phyloP scores from a whole-genome alignment of 2,329 filamentous ascomycete species.

The Grosmannia penicillata region DNA sequence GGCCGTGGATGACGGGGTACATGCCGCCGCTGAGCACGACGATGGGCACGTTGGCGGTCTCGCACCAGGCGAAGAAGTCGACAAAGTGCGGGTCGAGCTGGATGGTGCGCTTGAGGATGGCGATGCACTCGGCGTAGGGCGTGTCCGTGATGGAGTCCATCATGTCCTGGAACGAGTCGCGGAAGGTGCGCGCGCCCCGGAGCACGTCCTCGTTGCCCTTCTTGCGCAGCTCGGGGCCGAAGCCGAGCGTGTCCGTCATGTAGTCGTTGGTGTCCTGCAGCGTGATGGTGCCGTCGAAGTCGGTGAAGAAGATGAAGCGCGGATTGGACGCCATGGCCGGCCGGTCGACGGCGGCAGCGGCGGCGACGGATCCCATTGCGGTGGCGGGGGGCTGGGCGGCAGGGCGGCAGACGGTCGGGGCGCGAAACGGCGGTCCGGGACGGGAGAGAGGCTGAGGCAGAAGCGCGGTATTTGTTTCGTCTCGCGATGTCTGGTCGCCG shows the following conservation, averaged over 20 bases:
- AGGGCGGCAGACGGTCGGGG: too few species aligned
- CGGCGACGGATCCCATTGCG: neutral
- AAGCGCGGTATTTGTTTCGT: too few species aligned
- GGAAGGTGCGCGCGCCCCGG: slow-evolving; percentile 54
- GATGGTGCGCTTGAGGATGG: slow-evolving; percentile 67
- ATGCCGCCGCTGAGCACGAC: slow-evolving; percentile 89
- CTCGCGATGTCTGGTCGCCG: too few species aligned
- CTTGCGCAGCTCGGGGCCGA: slow-evolving; percentile 55
- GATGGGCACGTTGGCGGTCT: slow-evolving; percentile 71
- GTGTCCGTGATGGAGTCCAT: slow-evolving; percentile 63
- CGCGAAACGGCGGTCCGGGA: too few species aligned
- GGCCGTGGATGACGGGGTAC: slow-evolving; percentile 75
- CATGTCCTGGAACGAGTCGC: slow-evolving; percentile 83
- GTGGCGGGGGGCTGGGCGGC: too few species aligned
- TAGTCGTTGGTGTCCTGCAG: slow-evolving; percentile 50
- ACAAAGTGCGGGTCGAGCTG: slow-evolving; percentile 78
- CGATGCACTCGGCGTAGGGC: slow-evolving; percentile 71
- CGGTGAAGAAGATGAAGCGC: slow-evolving; percentile 94
- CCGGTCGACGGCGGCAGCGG: slow-evolving; percentile 19
- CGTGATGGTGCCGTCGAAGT: slow-evolving; percentile 96
- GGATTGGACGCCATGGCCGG: slow-evolving; percentile 54
- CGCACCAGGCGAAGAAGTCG: slow-evolving; percentile 74
- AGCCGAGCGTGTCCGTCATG: slow-evolving; percentile 86
- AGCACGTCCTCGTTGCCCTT: slow-evolving; percentile 67
- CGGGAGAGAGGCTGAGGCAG: too few species aligned